These are phyloP conservation scores for Boechera stricta DNA, from an alignment of 345 rosid species.

Conservation along the genomic window DNA sequence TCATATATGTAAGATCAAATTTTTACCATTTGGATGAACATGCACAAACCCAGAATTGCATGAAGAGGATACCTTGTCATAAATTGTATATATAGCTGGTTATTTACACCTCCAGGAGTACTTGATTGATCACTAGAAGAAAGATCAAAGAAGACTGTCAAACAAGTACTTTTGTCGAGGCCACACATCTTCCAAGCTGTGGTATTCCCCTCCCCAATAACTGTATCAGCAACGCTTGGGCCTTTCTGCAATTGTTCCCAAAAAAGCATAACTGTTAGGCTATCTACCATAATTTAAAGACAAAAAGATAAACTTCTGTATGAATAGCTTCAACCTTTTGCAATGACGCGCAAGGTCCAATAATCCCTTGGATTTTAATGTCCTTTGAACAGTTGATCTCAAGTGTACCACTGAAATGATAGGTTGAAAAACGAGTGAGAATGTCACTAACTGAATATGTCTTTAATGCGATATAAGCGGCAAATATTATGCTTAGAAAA, in stretches of 20 bases:
- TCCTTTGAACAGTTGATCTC: conserved; percentile 95
- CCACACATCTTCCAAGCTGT: conserved; percentile 98
- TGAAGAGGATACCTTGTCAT: conserved; percentile 70
- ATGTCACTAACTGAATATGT: conserved; percentile 32
- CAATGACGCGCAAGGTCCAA: conserved; percentile 96
- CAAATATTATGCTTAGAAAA: not conserved
- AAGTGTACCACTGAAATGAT: conserved; percentile 72
- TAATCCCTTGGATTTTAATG: conserved; percentile 87
- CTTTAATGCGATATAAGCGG: conserved; percentile 29
- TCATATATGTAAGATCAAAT: conserved; percentile 37
- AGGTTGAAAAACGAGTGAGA: conserved; percentile 37
- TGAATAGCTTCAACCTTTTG: conserved; percentile 70
- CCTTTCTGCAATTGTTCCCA: conserved; percentile 82
- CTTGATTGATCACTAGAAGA: conserved; percentile 74
- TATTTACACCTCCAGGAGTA: conserved; percentile 69
- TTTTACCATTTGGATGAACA: conserved; percentile 30
- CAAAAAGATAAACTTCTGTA: conserved; percentile 9
- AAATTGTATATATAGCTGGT: conserved; percentile 87
- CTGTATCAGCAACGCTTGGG: conserved; percentile 80
- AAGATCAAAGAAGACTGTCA: conserved; percentile 92
- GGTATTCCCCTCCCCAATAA: conserved; percentile 91
- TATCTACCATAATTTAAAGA: conserved; percentile 2
- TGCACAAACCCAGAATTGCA: conserved; percentile 9
- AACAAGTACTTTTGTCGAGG: conserved; percentile 91
- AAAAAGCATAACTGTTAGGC: conserved; percentile 29